Conservation (phyloP, 495 filamentous ascomycete genomes). For the Penicillium dipodomyicola region DNA sequence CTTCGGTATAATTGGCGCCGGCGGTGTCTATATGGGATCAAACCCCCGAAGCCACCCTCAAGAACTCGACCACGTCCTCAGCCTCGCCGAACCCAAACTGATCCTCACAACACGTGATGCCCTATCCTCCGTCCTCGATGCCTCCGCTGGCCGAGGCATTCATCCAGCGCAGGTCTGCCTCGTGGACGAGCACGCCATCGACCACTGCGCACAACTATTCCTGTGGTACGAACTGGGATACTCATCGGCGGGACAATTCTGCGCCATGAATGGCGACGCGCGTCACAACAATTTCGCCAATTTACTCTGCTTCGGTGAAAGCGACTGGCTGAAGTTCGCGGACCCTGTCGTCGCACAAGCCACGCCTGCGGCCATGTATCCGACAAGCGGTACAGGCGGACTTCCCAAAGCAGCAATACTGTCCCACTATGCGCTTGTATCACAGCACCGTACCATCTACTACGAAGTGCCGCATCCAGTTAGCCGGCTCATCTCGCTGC, state of each 20-base stretch:
- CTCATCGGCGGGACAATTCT: constrained; percentile 20
- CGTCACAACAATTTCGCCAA: constrained; percentile 36
- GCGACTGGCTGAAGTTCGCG: constrained; percentile 53
- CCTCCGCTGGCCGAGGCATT: constrained; percentile 39
- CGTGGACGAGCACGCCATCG: constrained; percentile 42
- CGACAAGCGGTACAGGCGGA: constrained; percentile 58
- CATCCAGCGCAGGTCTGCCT: constrained; percentile 50
- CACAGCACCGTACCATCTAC: constrained; percentile 50
- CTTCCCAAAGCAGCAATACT: constrained; percentile 57
- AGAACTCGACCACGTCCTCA: constrained; percentile 35
- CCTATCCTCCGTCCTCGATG: constrained; percentile 21
- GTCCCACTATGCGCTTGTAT: constrained; percentile 52
- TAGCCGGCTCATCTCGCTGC: constrained; percentile 55
- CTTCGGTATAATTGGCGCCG: constrained; percentile 47
- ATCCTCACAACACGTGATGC: constrained; percentile 32
- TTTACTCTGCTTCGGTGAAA: constrained; percentile 50
- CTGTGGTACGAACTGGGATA: constrained; percentile 28
- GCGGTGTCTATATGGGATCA: constrained; percentile 41
- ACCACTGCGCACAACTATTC: constrained; percentile 36
- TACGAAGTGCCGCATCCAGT: constrained; percentile 49
- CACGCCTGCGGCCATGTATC: constrained; percentile 53
- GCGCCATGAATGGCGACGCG: constrained; percentile 21
- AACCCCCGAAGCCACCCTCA: constrained; percentile 34
- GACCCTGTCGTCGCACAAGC: constrained; percentile 41
- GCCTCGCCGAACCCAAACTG: constrained; percentile 31